Evolutionary conservation across 768 basidiomycete genomes (phyloP).

Genomic region (Tricholoma sp.): DNA sequence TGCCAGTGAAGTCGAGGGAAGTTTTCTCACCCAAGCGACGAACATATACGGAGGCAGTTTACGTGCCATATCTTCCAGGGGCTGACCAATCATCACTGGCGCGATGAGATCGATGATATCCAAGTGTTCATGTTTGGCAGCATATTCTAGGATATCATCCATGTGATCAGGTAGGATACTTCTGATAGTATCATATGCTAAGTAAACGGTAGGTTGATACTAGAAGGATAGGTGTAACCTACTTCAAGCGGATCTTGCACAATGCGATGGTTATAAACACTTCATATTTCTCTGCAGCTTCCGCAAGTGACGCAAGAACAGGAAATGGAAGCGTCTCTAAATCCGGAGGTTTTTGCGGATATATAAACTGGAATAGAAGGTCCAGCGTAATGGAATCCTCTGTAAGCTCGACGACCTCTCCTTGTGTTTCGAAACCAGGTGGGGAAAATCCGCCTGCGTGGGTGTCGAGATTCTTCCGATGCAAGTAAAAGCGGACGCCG

Average conservation of each 20-base stretch:
- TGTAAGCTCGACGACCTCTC: constrained; percentile 17
- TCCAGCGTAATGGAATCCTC: constrained; percentile 20
- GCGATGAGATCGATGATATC: no score
- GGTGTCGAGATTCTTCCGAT: constrained; percentile 17
- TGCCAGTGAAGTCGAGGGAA: no score
- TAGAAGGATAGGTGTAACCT: background rate
- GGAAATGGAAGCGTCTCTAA: constrained; percentile 14
- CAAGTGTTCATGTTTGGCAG: no score
- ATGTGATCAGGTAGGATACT: no score
- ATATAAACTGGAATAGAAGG: constrained; percentile 23
- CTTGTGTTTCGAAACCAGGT: constrained; percentile 13
- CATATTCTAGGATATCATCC: no score
- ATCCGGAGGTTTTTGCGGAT: constrained; percentile 19
- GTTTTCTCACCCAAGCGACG: no score
- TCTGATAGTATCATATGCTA: no score
- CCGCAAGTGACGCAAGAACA: constrained; percentile 17
- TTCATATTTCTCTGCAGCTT: constrained; percentile 29
- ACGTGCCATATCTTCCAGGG: no score
- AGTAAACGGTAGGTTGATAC: no score
- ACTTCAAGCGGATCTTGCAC: constrained; percentile 24
- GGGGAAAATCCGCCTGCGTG: constrained; percentile 20
- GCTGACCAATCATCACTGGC: no score
- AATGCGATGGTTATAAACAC: constrained; percentile 23
- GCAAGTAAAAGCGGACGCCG: constrained; percentile 17
- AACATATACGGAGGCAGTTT: no score